phyloP scores from a whole-genome alignment of 2,329 filamentous ascomycete genomes.

The Trichoderma atroviride region DNA sequence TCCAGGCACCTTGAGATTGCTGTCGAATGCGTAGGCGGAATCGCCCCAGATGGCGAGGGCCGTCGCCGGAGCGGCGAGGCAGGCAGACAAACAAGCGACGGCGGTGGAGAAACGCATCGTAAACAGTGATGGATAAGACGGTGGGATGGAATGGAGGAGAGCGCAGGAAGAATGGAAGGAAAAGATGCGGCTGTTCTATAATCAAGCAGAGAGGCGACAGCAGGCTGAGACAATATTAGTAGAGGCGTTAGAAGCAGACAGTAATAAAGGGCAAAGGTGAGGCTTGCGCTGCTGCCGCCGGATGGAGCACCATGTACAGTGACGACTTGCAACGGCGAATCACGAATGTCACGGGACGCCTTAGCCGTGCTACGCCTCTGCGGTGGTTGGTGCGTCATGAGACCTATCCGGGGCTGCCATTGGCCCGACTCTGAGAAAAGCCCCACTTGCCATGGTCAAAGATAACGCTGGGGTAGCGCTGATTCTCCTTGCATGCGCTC shows the following conservation, averaged over 20 bases:
- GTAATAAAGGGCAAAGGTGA: conserved; percentile 7
- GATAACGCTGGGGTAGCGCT: conserved; percentile 14
- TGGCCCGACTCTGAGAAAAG: background rate
- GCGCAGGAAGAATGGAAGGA: background rate
- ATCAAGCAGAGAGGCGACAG: background rate
- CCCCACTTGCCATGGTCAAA: background rate
- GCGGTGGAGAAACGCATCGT: conserved; percentile 45
- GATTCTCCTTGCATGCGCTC: conserved; percentile 11
- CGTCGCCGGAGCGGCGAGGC: conserved; percentile 47
- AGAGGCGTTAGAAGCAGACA: background rate
- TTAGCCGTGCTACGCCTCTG: conserved; percentile 17
- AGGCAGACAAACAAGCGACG: conserved; percentile 50
- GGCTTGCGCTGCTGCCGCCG: conserved; percentile 17
- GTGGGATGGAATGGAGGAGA: background rate
- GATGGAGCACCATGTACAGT: conserved; percentile 18
- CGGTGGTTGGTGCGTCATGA: conserved; percentile 41
- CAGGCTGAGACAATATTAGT: conserved; percentile 4
- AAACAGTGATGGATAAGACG: background rate
- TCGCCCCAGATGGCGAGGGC: conserved; percentile 48
- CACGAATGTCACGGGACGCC: conserved; percentile 26
- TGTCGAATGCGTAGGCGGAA: conserved; percentile 42
- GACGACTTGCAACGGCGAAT: conserved; percentile 12
- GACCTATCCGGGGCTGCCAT: background rate
- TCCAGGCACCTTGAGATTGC: conserved; percentile 71
- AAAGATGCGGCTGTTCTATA: conserved; percentile 3